Evolutionary conservation across 805 yeast species (phyloP).

Genomic region (Candida andamanensis): DNA sequence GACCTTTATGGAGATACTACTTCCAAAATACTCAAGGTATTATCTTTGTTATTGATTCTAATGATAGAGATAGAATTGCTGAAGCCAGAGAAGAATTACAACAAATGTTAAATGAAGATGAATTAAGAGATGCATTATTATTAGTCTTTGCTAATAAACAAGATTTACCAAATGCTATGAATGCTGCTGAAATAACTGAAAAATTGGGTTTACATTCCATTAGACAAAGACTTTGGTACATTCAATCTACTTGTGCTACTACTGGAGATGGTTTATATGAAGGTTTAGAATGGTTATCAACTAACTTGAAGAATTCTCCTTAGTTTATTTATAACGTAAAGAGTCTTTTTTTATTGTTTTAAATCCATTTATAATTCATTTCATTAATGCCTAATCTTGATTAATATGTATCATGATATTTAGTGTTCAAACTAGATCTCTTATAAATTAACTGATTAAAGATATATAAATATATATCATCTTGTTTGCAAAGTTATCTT

Average conservation of each 20-base stretch:
- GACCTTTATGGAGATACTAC: conserved; percentile 97
- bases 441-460: too few relatives aligned
- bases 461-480: too few relatives aligned
- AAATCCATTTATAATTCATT: too few relatives aligned
- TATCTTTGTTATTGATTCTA: conserved; percentile 95
- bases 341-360: neutral
- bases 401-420: too few relatives aligned
- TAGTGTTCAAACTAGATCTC: too few relatives aligned
- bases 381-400: neutral
- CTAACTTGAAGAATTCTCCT: conserved; percentile 64
- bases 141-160: conserved; percentile 97
- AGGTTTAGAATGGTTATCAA: conserved; percentile 95
- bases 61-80: conserved; percentile 95
- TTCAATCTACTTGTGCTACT: conserved; percentile 98
- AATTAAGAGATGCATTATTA: conserved; percentile 92
- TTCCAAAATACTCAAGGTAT: conserved; percentile 99
- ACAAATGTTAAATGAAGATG: conserved; percentile 98
- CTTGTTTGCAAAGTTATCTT: too few relatives aligned
- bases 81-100: conserved; percentile 98
- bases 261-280: conserved; percentile 98
- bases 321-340: conserved; percentile 9
- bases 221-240: conserved; percentile 99
- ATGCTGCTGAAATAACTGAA: conserved; percentile 97
- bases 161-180: conserved; percentile 98
- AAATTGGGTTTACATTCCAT: conserved; percentile 94